Percentiles rank a stretch among this genome's conserved stretches.
Evolutionary conservation across 345 rosid species (phyloP).

Genomic region (Citrus reticulata): DNA sequence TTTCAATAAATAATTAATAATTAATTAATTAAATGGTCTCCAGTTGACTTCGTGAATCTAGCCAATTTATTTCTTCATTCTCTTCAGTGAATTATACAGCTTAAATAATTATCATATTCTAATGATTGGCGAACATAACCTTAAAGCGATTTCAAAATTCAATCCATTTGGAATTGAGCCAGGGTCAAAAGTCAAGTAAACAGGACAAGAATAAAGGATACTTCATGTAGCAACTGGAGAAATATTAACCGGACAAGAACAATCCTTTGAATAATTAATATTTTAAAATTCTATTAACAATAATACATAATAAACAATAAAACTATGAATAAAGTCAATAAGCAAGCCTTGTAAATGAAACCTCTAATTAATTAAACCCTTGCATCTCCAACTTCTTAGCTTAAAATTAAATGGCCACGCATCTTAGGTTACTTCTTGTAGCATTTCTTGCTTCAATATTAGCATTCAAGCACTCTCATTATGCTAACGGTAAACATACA

Average conservation of each 20-base stretch:
- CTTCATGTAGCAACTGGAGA: too few species aligned
- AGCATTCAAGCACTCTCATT: not conserved
- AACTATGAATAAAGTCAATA: not conserved
- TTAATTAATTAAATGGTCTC: not conserved
- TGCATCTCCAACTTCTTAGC: not conserved
- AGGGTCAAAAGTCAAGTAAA: not conserved
- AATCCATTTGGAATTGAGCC: not conserved
- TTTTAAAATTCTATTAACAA: too few species aligned
- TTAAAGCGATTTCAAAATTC: not conserved
- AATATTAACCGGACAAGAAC: too few species aligned
- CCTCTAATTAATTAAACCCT: not conserved
- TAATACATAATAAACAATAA: not conserved
- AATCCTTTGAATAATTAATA: too few species aligned
- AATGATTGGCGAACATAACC: not conserved
- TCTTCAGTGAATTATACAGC: not conserved
- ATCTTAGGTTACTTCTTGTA: not conserved
- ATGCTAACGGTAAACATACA: not conserved
- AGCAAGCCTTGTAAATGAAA: not conserved
- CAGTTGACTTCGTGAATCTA: not conserved
- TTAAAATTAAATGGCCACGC: not conserved
- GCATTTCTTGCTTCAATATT: not conserved
- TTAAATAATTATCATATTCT: not conserved
- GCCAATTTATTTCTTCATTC: not conserved
- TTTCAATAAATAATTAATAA: too few species aligned
- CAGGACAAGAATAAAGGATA: not conserved